Percentiles rank a stretch among this genome's conserved stretches.
Conservation (phyloP, 1,139 yeast species). For the Magnusiomyces suaveolens region DNA sequence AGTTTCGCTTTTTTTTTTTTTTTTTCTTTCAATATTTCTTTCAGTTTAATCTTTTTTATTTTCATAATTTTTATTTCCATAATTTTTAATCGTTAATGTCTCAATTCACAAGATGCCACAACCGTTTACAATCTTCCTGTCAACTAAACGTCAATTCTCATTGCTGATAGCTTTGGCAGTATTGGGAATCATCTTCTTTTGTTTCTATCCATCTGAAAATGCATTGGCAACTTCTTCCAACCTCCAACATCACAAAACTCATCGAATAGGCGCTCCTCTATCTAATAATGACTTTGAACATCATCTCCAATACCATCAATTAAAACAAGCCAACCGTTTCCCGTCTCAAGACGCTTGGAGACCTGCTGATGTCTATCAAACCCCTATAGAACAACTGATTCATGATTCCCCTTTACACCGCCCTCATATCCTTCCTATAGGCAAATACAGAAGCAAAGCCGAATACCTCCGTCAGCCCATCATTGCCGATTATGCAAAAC, state of each 20-base stretch:
- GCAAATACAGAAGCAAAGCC: constrained; percentile 8
- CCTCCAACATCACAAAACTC: neutral
- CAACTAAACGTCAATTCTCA: neutral
- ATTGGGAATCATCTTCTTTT: neutral
- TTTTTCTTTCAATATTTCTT: too few relatives aligned
- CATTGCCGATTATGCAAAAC: constrained; percentile 23
- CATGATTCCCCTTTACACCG: neutral
- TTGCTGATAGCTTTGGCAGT: neutral
- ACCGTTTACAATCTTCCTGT: neutral
- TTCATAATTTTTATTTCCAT: neutral
- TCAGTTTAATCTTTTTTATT: neutral
- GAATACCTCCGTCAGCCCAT: constrained; percentile 22
- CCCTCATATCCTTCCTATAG: constrained; percentile 1
- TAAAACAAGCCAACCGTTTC: constrained; percentile 1
- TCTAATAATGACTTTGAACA: neutral
- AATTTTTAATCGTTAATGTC: neutral
- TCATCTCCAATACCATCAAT: neutral
- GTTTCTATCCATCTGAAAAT: neutral
- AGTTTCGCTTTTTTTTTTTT: neutral
- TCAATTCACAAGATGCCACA: neutral
- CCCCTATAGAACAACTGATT: neutral
- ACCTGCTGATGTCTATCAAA: constrained; percentile 8
- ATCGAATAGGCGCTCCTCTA: neutral
- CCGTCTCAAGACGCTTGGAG: constrained; percentile 14
- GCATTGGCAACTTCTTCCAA: neutral